Evolutionary conservation across 1,139 yeast species (phyloP).

Genomic region (Nakaseomyces sp.): DNA sequence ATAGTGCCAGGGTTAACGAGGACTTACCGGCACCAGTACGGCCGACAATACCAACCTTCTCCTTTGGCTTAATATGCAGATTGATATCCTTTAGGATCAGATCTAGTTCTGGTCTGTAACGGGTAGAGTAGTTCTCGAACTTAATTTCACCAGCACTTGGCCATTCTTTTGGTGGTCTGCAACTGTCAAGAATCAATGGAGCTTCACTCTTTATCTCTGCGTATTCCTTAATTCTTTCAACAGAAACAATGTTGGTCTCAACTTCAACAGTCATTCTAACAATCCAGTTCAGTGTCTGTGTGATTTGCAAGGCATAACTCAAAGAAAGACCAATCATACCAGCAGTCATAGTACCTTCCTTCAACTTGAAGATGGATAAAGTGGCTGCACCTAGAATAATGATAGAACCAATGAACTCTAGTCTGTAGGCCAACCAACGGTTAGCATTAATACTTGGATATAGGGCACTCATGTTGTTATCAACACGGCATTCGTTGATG

Average conservation of each 20-base stretch:
- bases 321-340: constrained; percentile 92
- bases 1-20: constrained; percentile 78
- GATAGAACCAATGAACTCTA: constrained; percentile 82
- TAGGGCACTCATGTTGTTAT: constrained; percentile 79
- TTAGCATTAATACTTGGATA: constrained; percentile 92
- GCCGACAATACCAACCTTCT: constrained; percentile 91
- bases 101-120: constrained; percentile 79
- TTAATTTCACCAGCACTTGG: constrained; percentile 66
- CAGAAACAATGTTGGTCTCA: constrained; percentile 93
- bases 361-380: constrained; percentile 61
- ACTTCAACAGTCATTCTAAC: constrained; percentile 98
- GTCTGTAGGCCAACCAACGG: constrained; percentile 92
- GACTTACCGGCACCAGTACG: constrained; percentile 98
- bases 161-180: constrained; percentile 68
- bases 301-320: constrained; percentile 83
- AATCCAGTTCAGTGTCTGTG: constrained; percentile 93
- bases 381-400: constrained; percentile 83
- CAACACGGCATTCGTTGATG: constrained; percentile 70
- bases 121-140: constrained; percentile 69
- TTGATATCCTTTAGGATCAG: constrained; percentile 67
- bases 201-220: constrained; percentile 72
- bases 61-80: constrained; percentile 60
- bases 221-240: constrained; percentile 89
- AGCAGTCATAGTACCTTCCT: constrained; percentile 62
- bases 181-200: constrained; percentile 57